Evolutionary conservation across 306 rosid genomes (phyloP), one percentile per base, ranked within the genome.

Genomic region (Cajanus cajan): DNA sequence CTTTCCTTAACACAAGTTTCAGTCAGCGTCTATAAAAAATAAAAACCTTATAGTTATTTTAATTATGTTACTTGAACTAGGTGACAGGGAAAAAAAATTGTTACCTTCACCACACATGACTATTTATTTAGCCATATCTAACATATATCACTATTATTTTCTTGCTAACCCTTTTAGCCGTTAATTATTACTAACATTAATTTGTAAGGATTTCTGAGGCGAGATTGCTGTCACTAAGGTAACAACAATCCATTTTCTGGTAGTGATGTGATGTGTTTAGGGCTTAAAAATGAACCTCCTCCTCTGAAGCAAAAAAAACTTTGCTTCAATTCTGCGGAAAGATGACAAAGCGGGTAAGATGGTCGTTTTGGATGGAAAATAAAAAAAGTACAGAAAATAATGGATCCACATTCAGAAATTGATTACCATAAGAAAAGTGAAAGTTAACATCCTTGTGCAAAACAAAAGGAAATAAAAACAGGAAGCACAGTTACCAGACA

Each of bases 401-500:
- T 58, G 34, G 41, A 59, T 58, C 18, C 39, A 65, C 50, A 18
- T 16, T 28, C 44, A 68, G 51, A 40, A 57, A 82, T 73, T 66
- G 62, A 67, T 74, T 69, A 69, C 62, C 36, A 52, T 21, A 52
- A 72, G 55, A 68, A 77, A 78, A 83, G 80, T 66, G 73, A 67
- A 66, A 73, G 80, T 64, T 54, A 71, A 21, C 22, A 22, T 64
- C 73, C 78, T 63, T 24, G 61, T 22, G 50, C 73, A 52, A 43
- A 61, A 68, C 45, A 71, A 81, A 82, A 70, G 9, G 39, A 47
- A 16, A 58, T 0, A 37, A 39, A 22, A 24, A 22, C 50, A 19
- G 45, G 67, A 36, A 69, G 71, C 41, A 59, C 52, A 76, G 66
- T 6, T 36, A 63, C 47, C 85, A 31, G 84, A 80, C 86, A 76